A percentile compares a stretch with the other conserved stretches of the same genome.
Conservation (phyloP, 108 stramenopile species). For the Cyclotella choctawhatcheeana region DNA sequence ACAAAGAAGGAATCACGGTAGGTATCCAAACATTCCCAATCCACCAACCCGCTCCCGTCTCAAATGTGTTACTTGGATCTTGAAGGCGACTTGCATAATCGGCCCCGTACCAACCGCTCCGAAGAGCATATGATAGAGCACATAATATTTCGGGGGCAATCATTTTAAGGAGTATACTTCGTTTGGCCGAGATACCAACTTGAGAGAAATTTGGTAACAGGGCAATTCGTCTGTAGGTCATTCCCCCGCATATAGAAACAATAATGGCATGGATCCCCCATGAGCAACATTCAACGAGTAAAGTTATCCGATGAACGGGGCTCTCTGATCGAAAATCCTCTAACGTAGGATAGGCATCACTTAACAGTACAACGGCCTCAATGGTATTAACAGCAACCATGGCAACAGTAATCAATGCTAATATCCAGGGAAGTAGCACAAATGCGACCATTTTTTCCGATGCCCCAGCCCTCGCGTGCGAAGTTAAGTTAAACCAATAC, state of each 20-base stretch:
- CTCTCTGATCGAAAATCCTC: constrained; percentile 34
- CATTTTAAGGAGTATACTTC: constrained; percentile 44
- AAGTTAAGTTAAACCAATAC: constrained; percentile 38
- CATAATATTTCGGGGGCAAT: constrained; percentile 54
- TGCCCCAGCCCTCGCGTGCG: constrained; percentile 33
- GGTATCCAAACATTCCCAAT: constrained; percentile 56
- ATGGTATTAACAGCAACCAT: constrained; percentile 25
- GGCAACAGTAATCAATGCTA: constrained; percentile 19
- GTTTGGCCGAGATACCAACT: constrained; percentile 21
- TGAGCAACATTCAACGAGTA: constrained; percentile 30
- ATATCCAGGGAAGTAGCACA: constrained; percentile 28
- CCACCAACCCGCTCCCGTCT: constrained; percentile 54
- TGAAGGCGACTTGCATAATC: constrained; percentile 37
- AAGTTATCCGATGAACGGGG: constrained; percentile 24
- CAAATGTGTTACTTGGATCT: constrained; percentile 26
- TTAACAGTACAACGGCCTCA: constrained; percentile 34
- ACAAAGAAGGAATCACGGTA: constrained; percentile 42
- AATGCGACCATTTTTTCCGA: constrained; percentile 27
- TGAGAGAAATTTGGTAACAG: constrained; percentile 43
- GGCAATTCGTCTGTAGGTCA: constrained; percentile 37
- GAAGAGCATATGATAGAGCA: constrained; percentile 49
- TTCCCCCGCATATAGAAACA: constrained; percentile 30
- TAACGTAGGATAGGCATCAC: constrained; percentile 9
- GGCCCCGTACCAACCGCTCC: constrained; percentile 45
- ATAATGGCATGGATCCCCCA: constrained; percentile 49